These are phyloP conservation scores for Tremellales sp. DNA, from an alignment of 1,284 basidiomycete species.

Conservation along the genomic window DNA sequence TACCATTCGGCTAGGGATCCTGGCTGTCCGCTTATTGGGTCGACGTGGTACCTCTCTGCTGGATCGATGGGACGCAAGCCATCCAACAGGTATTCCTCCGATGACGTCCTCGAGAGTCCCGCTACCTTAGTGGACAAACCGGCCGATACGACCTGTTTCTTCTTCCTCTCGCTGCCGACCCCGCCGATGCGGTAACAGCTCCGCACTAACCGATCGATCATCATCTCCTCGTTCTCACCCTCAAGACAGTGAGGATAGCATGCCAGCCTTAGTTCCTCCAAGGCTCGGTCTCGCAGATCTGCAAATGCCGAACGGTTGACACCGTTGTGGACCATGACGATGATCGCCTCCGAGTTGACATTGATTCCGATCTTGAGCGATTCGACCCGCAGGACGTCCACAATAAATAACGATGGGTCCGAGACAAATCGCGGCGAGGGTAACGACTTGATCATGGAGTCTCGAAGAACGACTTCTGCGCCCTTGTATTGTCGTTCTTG, in stretches of 20 bases:
- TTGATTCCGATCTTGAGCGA: conserved; percentile 21
- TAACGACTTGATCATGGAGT: conserved; percentile 38
- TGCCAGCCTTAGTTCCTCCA: conserved; percentile 18
- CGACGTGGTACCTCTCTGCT: conserved; percentile 15
- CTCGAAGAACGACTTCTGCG: conserved; percentile 31
- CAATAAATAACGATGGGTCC: conserved; percentile 26
- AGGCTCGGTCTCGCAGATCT: conserved; percentile 12
- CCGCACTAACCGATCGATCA: conserved; percentile 13
- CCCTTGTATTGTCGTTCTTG: conserved; percentile 20
- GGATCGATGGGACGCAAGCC: too few species aligned
- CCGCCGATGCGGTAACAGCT: conserved; percentile 27
- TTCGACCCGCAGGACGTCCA: conserved; percentile 32
- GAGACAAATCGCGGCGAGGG: conserved; percentile 6
- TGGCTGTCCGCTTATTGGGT: conserved; percentile 27
- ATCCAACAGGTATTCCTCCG: conserved; percentile 1
- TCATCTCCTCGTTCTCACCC: conserved; percentile 23
- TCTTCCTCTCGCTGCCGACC: conserved; percentile 26
- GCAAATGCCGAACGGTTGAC: conserved; percentile 24
- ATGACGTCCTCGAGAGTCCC: conserved; percentile 15
- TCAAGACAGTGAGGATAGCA: conserved; percentile 14
- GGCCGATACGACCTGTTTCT: conserved; percentile 8
- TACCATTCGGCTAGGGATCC: conserved; percentile 29
- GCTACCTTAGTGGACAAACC: conserved; percentile 26
- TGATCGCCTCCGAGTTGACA: conserved; percentile 31
- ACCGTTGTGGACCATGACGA: conserved; percentile 29